Base-by-base conservation (phyloP, 768 basidiomycete genomes). In the Tricholoma furcatifolium region DNA sequence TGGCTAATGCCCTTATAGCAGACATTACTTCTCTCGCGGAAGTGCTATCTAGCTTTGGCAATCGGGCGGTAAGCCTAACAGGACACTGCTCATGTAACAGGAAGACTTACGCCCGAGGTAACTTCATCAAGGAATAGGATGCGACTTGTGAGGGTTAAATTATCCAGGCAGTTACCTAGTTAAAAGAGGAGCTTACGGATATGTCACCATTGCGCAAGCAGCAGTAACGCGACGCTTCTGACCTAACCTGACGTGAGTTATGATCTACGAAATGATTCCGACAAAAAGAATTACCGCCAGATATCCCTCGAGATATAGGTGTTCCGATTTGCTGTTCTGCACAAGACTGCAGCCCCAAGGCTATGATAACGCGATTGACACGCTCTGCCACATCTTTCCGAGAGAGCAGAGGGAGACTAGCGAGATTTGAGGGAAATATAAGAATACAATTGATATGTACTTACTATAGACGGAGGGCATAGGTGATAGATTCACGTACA, bases 61-160 rank as follows among this genome's bases (percentile, higher is more conserved):
- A 15, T 14, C 7, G 43, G 34, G 7, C 24, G n/a, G 17, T 2
- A 17, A 4, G 17, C 4, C n/a, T 9, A 18, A 15, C 48, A 41
- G 14, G 27, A 27, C 27, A 27, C 7, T 7, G 27, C 31, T 32
- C 27, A 18, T 9, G 21, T n/a, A 55, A 43, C 14, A 24, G 12
- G 24, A 23, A 38, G 32, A 60, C 68, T 38, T 48, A 74, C 73
- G 14, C 82, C 82, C 21, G 75, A 78, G 1, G 82, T 83, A 2
- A 81, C 79, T 60, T 84, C 85, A 56, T 88, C 85, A 2, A 87
- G 72, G 43, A 86, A 72, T 21, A 87, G 67, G 8, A 88, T 75
- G 4, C 77, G 74, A 17, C 75, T 77, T 42, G 3, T 32, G 17
- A 36, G n/a, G 20, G 32, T 15, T 10, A 12, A 49, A 12, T 41